Evolutionary conservation across 441 rosid species (phyloP), one percentile per base, ranked within the genome.

Genomic region (Gossypium gossypioides): DNA sequence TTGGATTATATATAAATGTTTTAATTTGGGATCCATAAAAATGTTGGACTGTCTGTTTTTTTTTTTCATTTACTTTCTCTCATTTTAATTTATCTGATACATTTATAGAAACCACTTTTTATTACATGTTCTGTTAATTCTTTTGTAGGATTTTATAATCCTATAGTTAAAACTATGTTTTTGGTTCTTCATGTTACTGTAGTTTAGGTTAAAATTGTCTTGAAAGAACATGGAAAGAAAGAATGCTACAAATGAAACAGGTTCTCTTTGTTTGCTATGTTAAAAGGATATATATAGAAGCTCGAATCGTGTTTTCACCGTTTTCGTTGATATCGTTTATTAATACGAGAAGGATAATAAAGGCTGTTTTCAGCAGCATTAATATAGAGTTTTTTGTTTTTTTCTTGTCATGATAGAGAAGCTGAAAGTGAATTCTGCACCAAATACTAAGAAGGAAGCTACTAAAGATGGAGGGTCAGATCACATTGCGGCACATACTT

Each of bases 401-500:
- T 76, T 62, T 52, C 54, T 44, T 59, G 48, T 62, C 66, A 21
- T 56, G 67, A 61, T 52, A 86, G 89, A 76, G 69, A 81, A 85
- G 71, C 27, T 72, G 60, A 86, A 78, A 81, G 67, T 46, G 59
- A 81, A 72, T 48, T 50, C 78, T 27, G 44, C 70, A 0, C 15
- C 29, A 21, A 83, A 79, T 68, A 74, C 71, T 48, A 84, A 80
- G 72, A 78, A 84, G 80, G 81, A 83, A 27, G 71, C 69, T 59
- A 69, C 76, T 40, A 84, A 77, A 69, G 86, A 83, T 24, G 86
- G 84, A 2, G 78, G 79, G 29, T 81, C 88, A n/a, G 84, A 84
- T 71, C 80, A 80, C 72, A 85, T 86, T 71, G 87, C 84, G 0
- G 93, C 87, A 6, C 82, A 84, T 73, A 88, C 87, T 1, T 88